Evolutionary conservation across 2,329 filamentous ascomycete species (phyloP).

Genomic region (Elsinoe necatrix): DNA sequence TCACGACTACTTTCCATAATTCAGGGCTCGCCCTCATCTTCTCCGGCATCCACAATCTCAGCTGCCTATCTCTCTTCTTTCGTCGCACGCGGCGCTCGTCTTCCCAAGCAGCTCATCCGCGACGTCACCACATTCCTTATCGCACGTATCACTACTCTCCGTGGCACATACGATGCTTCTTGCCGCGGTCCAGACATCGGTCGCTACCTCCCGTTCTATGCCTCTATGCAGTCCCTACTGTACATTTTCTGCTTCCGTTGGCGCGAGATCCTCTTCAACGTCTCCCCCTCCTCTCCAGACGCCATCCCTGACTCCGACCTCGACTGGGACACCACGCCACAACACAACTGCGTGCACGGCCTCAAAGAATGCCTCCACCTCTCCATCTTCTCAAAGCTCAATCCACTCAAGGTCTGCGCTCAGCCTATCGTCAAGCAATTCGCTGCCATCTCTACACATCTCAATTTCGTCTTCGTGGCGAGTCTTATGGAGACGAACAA

Average conservation of each 20-base stretch:
- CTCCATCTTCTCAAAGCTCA: slow-evolving; percentile 80
- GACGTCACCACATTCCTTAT: slow-evolving; percentile 74
- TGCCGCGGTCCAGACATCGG: slow-evolving; percentile 80
- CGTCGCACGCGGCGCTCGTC: slow-evolving; percentile 77
- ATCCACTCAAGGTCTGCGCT: slow-evolving; percentile 90
- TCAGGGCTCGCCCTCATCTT: slow-evolving; percentile 67
- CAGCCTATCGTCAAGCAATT: slow-evolving; percentile 87
- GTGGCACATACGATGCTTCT: slow-evolving; percentile 59
- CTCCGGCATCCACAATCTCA: slow-evolving; percentile 73
- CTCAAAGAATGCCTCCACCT: slow-evolving; percentile 65
- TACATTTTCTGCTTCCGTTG: slow-evolving; percentile 98
- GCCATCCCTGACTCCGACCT: slow-evolving; percentile 39
- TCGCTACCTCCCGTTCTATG: slow-evolving; percentile 77
- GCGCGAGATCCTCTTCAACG: slow-evolving; percentile 67
- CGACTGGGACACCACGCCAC: slow-evolving; percentile 35
- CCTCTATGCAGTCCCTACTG: slow-evolving; percentile 76
- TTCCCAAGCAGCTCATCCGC: slow-evolving; percentile 67
- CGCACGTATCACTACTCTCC: slow-evolving; percentile 65
- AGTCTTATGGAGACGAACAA: slow-evolving; percentile 87
- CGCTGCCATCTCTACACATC: slow-evolving; percentile 74
- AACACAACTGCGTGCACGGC: slow-evolving; percentile 68
- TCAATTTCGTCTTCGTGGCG: slow-evolving; percentile 83
- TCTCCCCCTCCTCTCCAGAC: slow-evolving; percentile 31
- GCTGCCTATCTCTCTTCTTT: slow-evolving; percentile 92
- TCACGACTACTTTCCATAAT: slow-evolving; percentile 78